Evolutionary conservation across 306 rosid species (phyloP).

Genomic region (Lithocarpus polystachyus): DNA sequence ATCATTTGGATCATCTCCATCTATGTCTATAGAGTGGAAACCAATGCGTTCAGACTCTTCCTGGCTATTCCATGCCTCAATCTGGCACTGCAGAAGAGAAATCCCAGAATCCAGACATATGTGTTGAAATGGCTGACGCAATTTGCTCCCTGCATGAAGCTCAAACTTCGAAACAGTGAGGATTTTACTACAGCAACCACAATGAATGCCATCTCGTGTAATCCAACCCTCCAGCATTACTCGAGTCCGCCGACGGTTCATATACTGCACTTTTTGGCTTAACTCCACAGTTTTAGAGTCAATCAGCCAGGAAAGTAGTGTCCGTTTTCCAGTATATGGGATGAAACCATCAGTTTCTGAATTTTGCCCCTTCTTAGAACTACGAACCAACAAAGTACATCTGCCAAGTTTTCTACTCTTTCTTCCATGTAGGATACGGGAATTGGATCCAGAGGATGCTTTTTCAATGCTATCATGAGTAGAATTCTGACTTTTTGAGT

Average conservation of each 20-base stretch:
- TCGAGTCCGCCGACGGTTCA: conserved; percentile 70
- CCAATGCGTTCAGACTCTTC: conserved; percentile 53
- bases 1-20: conserved; percentile 92
- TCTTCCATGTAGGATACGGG: conserved; percentile 59
- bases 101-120: conserved; percentile 85
- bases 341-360: conserved; percentile 81
- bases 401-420: conserved; percentile 74
- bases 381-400: conserved; percentile 78
- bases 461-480: conserved; percentile 40
- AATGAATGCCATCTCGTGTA: conserved; percentile 91
- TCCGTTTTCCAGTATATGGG: conserved; percentile 87
- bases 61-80: conserved; percentile 87
- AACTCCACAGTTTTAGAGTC: conserved; percentile 76
- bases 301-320: conserved; percentile 89
- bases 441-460: conserved; percentile 43
- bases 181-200: conserved; percentile 95
- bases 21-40: conserved; percentile 64
- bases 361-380: conserved; percentile 63
- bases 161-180: conserved; percentile 89
- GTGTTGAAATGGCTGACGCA: conserved; percentile 89
- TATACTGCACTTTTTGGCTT: conserved; percentile 86
- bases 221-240: conserved; percentile 94
- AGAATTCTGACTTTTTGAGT: conserved; percentile 46
- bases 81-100: conserved; percentile 88
- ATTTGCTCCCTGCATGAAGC: conserved; percentile 92